Evolutionary conservation across 129 eudicot species (phyloP).

Genomic region (Arctium minus): DNA sequence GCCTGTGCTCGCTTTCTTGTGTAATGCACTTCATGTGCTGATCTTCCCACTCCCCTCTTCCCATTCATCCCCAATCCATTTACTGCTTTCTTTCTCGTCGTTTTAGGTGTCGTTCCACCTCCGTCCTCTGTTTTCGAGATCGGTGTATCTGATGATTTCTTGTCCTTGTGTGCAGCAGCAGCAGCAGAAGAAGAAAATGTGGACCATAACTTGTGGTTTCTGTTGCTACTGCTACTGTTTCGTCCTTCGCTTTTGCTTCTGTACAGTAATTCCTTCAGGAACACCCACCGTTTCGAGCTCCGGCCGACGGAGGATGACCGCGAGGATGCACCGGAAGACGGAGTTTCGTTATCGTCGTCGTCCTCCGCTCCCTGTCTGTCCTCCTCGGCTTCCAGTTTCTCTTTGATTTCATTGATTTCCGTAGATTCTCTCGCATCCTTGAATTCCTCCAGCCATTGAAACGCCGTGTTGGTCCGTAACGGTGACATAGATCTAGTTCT

Average conservation of each 20-base stretch:
- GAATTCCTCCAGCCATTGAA: conserved; percentile 38
- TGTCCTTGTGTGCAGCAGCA: conserved; percentile 10
- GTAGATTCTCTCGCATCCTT: conserved; percentile 21
- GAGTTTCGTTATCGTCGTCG: conserved; percentile 28
- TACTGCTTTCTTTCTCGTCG: conserved; percentile 33
- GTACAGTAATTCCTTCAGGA: conserved; percentile 69
- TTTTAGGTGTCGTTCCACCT: not conserved
- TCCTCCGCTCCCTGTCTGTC: conserved; percentile 12
- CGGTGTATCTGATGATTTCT: conserved; percentile 18
- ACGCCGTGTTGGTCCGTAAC: conserved; percentile 36
- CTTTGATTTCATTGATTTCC: conserved; percentile 18
- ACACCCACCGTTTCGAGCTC: conserved; percentile 78
- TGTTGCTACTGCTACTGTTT: conserved; percentile 28
- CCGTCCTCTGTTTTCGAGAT: conserved; percentile 6
- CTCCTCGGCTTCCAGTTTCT: conserved; percentile 5
- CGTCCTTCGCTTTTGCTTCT: conserved; percentile 90
- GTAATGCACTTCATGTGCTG: conserved; percentile 80
- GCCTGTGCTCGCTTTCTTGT: conserved; percentile 69
- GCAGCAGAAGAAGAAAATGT: conserved; percentile 20
- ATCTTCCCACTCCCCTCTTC: conserved; percentile 43
- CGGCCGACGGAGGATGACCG: conserved; percentile 74
- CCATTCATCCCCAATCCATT: conserved; percentile 39
- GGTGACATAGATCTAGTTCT: conserved; percentile 88
- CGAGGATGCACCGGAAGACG: conserved; percentile 65
- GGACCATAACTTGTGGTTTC: conserved; percentile 59